Base-by-base conservation (phyloP, 768 basidiomycete species). In the Kwoniella dejecticola region DNA sequence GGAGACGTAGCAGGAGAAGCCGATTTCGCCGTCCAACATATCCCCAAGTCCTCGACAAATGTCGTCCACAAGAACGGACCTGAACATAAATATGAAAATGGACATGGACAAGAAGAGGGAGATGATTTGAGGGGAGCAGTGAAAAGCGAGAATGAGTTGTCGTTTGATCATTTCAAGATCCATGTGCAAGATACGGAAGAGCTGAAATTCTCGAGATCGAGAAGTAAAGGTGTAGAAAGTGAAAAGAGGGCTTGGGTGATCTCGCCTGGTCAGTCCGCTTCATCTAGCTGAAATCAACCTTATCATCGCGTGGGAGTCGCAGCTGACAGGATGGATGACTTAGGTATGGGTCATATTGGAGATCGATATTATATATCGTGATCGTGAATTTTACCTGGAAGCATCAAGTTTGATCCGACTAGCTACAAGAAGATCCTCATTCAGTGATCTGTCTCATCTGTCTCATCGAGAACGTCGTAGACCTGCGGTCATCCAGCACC, bases 221-320 rank as follows among this genome's bases (percentile, higher is more conserved):
- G 23, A 76, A 70, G 60, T 77, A 70, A 19, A 71, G 64, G 66
- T 62, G 24, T 80, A 31, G 54, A 17, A 15, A 40, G 48, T 10
- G 65, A 69, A 62, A 75, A 77, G 65, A 61, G 74, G 33, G 76
- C 71, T 30, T 77, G 76, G 75, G 69, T 76, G 11, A 70, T 76
- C 13, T 64, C 68, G 17, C 73, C 73, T 50, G 77, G 77, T 72
- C 13, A 64, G 75, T 64, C 6, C 23, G 5, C 15, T 36, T 36
- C 23, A 36, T 44, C 31, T 50, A 17, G 59, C 21, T 44, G 15
- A 44, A 26, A 19, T 52, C 23, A 26, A 21, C 27, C 3, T 2
- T 24, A 13, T 8, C 17, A 33, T 30, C 15, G 17, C 12, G 26
- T 38, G 30, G 26, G 8, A 10, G 19, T 44, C 38, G 29, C 23